Evolutionary conservation across 129 eudicot species (phyloP), one percentile per base, ranked within the genome.

Genomic region (Centrapalus pauciflorus): DNA sequence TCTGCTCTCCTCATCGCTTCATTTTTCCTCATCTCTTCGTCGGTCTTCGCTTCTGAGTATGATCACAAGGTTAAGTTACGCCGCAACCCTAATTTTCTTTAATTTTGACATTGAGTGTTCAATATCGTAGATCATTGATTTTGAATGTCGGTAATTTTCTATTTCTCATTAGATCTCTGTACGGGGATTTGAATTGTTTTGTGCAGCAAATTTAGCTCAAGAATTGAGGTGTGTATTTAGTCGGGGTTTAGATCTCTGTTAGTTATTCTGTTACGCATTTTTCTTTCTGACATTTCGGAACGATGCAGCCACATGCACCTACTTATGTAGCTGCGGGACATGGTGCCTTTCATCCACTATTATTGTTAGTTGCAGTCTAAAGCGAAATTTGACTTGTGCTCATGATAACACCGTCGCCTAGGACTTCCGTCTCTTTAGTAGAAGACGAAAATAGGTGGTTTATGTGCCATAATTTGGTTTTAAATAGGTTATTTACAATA

Each of bases 41-140:
- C 89, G 77, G 95, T 73, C 41, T 55, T 86, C 66, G 97, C 91
- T 37, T 79, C 90, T 25, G 97, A 89, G 77, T 79, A 79, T 29
- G 96, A 89, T 79, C 95, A 89, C 81, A 89, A 81, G 95, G 96
- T 89, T 68, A 27, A 51, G 37, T 34, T 12, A 37, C 34, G 21
- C 61, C 10, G 34, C 58, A 60, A 66, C 74, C 79, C 74, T 74
- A 74, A 66, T 27, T 49, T 43, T 6, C 23, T 56, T 21, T 8
- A 7, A 65, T 52, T 74, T 64, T 56, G 34, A 25, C 49, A 61
- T 13, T 28, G 33, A 23, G 0, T 2, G 24, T 73, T 66, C 64
- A 2, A 19, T 74, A 16, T 34, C 21, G 30, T 61, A 62, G 76
- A 80, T 80, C 79, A 29, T 66, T 11, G 3, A 7, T 17, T 55